A percentile compares a stretch with the other conserved stretches of the same genome.
These are phyloP conservation scores for Termitomyces sp. DNA, from an alignment of 768 basidiomycete genomes.

Conservation along the genomic window DNA sequence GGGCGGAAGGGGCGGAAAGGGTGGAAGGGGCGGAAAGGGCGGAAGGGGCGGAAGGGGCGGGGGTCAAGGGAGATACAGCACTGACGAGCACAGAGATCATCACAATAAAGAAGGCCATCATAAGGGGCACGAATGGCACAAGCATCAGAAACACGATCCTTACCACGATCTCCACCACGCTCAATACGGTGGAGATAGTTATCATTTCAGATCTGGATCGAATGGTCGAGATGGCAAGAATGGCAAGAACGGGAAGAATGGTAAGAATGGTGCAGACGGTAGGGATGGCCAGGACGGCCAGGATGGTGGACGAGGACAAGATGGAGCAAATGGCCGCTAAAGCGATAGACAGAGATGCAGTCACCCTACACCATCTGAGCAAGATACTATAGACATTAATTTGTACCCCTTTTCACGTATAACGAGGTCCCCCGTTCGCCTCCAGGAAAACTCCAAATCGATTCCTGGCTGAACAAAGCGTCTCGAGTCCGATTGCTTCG, in stretches of 20 bases:
- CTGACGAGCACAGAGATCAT: background rate
- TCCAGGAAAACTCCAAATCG: background rate
- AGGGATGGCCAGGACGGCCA: background rate
- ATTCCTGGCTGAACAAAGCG: too few species aligned
- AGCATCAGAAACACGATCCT: background rate
- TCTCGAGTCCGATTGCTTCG: too few species aligned
- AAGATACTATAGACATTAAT: background rate
- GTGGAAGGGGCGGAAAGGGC: background rate
- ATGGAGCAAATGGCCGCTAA: background rate
- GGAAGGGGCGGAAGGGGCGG: background rate
- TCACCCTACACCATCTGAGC: background rate
- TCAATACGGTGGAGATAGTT: background rate
- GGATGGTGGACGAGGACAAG: conserved; percentile 1
- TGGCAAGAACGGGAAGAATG: background rate
- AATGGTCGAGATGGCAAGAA: conserved; percentile 1
- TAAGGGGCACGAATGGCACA: background rate
- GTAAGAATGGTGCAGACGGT: background rate
- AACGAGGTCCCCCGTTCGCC: background rate
- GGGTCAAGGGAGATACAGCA: background rate
- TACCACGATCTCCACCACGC: background rate
- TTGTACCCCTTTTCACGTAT: background rate
- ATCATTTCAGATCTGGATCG: background rate
- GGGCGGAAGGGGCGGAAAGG: background rate
- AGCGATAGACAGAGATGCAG: background rate
- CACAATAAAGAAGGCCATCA: conserved; percentile 1